Evolutionary conservation across 2,329 filamentous ascomycete genomes (phyloP).

Genomic region (Gnomoniopsis sp.): DNA sequence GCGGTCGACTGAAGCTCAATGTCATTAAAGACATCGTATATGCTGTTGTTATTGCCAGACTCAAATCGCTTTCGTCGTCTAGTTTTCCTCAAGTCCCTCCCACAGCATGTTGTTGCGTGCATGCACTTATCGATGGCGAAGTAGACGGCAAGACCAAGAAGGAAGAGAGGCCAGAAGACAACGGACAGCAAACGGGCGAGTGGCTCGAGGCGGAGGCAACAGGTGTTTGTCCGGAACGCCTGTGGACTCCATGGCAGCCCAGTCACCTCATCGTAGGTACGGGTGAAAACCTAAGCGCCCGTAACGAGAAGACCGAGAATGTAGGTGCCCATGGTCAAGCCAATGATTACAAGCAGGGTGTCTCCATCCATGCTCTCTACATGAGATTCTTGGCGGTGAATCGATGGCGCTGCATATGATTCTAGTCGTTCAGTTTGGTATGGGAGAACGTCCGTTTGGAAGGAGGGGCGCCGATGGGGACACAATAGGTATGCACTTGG

Average conservation of each 20-base stretch:
- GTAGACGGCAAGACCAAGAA: neutral
- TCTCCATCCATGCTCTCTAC: neutral
- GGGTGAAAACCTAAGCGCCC: neutral
- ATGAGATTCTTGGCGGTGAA: neutral
- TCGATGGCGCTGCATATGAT: neutral
- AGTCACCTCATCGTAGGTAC: neutral
- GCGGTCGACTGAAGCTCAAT: neutral
- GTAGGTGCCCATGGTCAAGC: neutral
- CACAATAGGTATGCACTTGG: neutral
- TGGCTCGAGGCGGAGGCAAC: neutral
- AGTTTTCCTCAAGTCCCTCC: neutral
- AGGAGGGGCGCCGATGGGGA: neutral
- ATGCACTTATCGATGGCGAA: neutral
- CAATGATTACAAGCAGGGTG: neutral
- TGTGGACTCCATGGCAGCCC: neutral
- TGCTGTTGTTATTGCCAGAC: neutral
- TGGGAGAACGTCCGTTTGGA: neutral
- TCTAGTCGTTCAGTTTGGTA: neutral
- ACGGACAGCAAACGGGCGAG: neutral
- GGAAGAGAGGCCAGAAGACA: neutral
- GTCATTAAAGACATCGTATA: neutral
- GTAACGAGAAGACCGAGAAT: neutral
- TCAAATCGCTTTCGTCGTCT: neutral
- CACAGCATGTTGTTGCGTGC: neutral
- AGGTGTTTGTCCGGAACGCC: constrained; percentile 1